Evolutionary conservation across 352 stramenopile species (phyloP), one percentile per base, ranked within the genome.

Genomic region (Phytophthora fragariaefolia): DNA sequence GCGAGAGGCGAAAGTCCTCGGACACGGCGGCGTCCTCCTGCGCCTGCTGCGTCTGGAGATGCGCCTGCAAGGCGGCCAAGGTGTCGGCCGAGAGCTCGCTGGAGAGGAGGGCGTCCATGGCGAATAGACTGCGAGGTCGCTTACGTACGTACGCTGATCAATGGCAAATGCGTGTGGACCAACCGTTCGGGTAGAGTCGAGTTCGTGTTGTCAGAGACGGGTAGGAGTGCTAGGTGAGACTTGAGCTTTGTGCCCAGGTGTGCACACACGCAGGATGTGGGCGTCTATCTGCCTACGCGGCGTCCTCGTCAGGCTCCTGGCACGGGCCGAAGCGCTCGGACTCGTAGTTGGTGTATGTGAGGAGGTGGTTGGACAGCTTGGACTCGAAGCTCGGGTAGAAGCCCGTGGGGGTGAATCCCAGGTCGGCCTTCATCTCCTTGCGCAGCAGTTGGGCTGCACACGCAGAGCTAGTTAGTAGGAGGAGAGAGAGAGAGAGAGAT

Each of bases 261-360:
- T n/a, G n/a, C n/a, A n/a, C n/a, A n/a, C n/a, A n/a, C n/a, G n/a
- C n/a, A n/a, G n/a, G n/a, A n/a, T n/a, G n/a, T n/a, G n/a, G n/a
- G n/a, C n/a, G n/a, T n/a, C n/a, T n/a, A n/a, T n/a, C n/a, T n/a
- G n/a, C n/a, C n/a, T n/a, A n/a, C n/a, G n/a, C n/a, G n/a, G n/a
- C n/a, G n/a, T 66, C 45, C 5, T 76, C 53, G 48, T 64, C 64
- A 6, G 58, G 63, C 22, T 84, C 73, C 8, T 60, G 53, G 63
- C 60, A 79, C 26, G 62, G 58, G 15, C 77, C 77, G 34, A 85
- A 85, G 4, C 77, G 71, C 42, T 75, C 47, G 4, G 77, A 85
- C 23, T 65, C 58, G 66, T 85, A 85, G 65, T 85, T 85, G 22
- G 77, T 85, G 60, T 85, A 85, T 40, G 77, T 83, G 28, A 83